Conservation (phyloP, 2,329 filamentous ascomycete genomes). For the Aspergillus piperis region DNA sequence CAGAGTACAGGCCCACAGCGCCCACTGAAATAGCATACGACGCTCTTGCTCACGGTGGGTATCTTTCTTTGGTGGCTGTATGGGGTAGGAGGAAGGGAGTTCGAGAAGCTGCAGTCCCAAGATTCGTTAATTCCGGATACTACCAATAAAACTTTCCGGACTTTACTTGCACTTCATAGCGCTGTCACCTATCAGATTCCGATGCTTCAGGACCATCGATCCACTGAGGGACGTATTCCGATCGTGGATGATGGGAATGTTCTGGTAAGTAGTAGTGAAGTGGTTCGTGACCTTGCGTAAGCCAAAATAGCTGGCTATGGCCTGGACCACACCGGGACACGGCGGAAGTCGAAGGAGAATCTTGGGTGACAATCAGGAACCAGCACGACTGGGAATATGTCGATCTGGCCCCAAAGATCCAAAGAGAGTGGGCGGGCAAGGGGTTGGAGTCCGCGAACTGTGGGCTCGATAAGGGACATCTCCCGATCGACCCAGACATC, state of each 20-base stretch:
- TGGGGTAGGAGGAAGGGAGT: neutral
- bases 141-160: neutral
- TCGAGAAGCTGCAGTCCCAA: neutral
- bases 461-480: neutral
- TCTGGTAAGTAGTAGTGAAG: neutral
- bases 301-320: neutral
- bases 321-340: neutral
- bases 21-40: neutral
- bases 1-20: neutral
- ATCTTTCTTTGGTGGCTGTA: neutral
- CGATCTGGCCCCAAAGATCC: neutral
- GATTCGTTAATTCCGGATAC: neutral
- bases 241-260: neutral
- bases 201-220: constrained; percentile 5
- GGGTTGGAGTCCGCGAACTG: neutral
- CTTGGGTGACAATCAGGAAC: neutral
- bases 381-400: neutral
- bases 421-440: neutral
- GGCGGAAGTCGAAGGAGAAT: neutral
- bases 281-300: neutral
- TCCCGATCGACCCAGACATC: neutral
- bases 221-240: neutral
- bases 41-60: neutral
- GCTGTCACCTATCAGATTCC: constrained; percentile 3
- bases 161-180: neutral